Conservation (phyloP, 306 rosid genomes). For the Acacia confusa region DNA sequence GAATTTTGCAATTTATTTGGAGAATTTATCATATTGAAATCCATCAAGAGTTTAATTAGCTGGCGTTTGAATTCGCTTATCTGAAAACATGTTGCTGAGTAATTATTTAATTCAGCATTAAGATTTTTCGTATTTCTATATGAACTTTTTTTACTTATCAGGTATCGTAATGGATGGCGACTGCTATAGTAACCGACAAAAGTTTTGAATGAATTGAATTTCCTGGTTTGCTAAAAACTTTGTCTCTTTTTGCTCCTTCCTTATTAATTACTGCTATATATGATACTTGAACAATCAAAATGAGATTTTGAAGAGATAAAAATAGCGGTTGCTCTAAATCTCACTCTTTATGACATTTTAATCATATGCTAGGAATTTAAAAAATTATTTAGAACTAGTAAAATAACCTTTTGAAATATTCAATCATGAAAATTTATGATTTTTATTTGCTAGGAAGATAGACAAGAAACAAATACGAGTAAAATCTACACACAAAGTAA, state of each 20-base stretch:
- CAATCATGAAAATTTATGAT: background rate
- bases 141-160: background rate
- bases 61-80: background rate
- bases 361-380: background rate
- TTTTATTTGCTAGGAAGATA: background rate
- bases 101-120: too few species aligned
- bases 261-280: background rate
- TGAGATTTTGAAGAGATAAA: background rate
- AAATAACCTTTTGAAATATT: background rate
- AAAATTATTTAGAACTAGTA: background rate
- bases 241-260: background rate
- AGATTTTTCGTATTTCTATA: too few species aligned
- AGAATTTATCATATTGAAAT: background rate
- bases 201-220: background rate
- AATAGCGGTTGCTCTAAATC: too few species aligned
- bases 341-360: background rate
- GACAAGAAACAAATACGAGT: background rate
- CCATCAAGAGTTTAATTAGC: background rate
- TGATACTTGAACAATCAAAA: background rate
- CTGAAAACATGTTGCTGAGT: background rate
- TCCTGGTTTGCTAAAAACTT: background rate
- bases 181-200: background rate
- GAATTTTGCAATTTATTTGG: too few species aligned
- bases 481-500: conserved; percentile 30
- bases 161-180: background rate